These are phyloP conservation scores for Dendrobium officinale DNA, from an alignment of 106 monocot genomes.

Conservation along the genomic window DNA sequence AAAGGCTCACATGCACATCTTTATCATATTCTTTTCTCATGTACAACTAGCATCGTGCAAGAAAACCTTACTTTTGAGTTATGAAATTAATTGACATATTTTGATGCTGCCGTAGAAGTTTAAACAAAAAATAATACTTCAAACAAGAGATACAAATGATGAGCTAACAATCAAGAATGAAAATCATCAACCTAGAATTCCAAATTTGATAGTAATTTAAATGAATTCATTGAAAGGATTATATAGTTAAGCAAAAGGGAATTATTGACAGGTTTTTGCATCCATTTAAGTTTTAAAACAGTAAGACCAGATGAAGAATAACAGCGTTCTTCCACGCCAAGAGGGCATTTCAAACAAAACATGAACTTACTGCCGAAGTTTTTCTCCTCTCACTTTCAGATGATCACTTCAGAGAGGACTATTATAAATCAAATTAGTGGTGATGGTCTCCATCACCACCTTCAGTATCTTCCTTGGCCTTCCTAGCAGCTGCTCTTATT, in stretches of 20 bases:
- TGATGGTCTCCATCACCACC: conserved; percentile 12
- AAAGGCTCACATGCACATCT: no score
- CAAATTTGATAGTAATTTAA: no score
- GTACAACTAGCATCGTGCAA: no score
- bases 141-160: no score
- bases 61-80: no score
- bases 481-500: conserved; percentile 63
- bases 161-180: no score
- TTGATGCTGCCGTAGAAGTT: no score
- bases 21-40: no score
- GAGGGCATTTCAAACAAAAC: neutral
- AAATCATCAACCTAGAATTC: no score
- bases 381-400: neutral
- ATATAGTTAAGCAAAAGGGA: neutral
- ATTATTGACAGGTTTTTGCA: neutral
- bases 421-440: neutral
- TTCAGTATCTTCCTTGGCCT: conserved; percentile 51
- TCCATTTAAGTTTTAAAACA: neutral
- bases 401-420: neutral
- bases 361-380: neutral
- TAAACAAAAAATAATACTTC: no score
- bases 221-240: no score
- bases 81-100: no score
- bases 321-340: neutral
- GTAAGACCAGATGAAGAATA: neutral